Percentiles rank a stretch among this genome's conserved stretches.
Evolutionary conservation across 257 asterid species (phyloP).

Genomic region (Jasminum sambac): DNA sequence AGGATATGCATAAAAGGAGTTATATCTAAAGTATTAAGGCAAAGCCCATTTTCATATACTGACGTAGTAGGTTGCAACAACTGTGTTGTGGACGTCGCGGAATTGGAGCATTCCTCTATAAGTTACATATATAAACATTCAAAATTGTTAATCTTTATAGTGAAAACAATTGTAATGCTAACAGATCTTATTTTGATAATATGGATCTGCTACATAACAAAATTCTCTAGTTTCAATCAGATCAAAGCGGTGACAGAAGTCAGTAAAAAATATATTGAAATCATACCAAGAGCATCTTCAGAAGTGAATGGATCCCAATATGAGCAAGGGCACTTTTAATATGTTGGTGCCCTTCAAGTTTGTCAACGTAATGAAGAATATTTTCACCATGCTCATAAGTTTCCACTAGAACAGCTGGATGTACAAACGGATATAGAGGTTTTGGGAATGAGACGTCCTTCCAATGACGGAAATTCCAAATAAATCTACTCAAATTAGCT

Average conservation of each 20-base stretch:
- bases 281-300: slow-evolving; percentile 86
- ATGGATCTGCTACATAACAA: slow-evolving; percentile 14
- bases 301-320: slow-evolving; percentile 80
- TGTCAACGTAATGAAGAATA: slow-evolving; percentile 65
- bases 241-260: slow-evolving; percentile 5
- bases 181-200: slow-evolving; percentile 13
- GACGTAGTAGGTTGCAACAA: slow-evolving; percentile 4
- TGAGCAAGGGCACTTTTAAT: slow-evolving; percentile 71
- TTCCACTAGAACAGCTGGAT: slow-evolving; percentile 92
- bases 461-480: slow-evolving; percentile 74
- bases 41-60: not conserved
- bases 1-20: not conserved
- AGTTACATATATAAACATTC: not conserved
- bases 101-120: not conserved
- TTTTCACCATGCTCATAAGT: slow-evolving; percentile 81
- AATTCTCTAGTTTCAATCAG: slow-evolving; percentile 12
- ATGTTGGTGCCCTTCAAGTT: slow-evolving; percentile 54
- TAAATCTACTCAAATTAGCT: slow-evolving; percentile 83
- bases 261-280: slow-evolving; percentile 7
- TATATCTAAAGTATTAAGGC: not conserved
- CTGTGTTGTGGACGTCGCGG: slow-evolving; percentile 2
- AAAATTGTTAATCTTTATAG: not conserved
- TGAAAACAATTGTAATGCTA: not conserved
- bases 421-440: slow-evolving; percentile 89
- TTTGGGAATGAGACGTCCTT: slow-evolving; percentile 88